phyloP scores from a whole-genome alignment of 1,284 basidiomycete genomes.

The Rhodotorula sp. region DNA sequence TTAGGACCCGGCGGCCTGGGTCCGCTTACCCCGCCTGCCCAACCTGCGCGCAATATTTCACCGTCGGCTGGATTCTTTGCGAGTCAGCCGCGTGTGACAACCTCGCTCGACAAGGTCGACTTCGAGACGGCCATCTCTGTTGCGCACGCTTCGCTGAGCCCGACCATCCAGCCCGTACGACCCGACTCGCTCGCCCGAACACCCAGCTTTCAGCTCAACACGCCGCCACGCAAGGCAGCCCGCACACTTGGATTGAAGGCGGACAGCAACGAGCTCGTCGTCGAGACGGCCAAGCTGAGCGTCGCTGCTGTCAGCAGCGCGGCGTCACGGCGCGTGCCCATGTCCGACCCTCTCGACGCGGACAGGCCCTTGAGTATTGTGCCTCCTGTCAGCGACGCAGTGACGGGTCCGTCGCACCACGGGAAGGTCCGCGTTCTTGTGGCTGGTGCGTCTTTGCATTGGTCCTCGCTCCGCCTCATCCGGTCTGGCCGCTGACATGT shows the following conservation, averaged over 20 bases:
- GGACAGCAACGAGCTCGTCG: constrained; percentile 10
- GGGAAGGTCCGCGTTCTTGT: constrained; percentile 20
- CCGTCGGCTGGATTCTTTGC: not conserved
- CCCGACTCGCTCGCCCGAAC: not conserved
- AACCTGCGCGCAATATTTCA: constrained; percentile 52
- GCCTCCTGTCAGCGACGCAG: too few relatives aligned
- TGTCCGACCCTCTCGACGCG: not conserved
- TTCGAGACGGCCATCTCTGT: constrained; percentile 10
- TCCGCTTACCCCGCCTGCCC: not conserved
- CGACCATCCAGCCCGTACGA: not conserved
- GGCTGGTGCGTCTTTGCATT: not conserved
- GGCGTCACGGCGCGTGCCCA: not conserved
- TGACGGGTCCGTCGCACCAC: too few relatives aligned
- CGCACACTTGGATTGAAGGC: constrained; percentile 52
- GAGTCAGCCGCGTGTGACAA: too few relatives aligned
- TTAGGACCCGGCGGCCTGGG: too few relatives aligned
- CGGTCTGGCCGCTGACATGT: not conserved
- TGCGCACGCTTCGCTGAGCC: too few relatives aligned
- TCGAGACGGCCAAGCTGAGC: constrained; percentile 54
- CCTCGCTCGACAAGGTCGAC: not conserved
- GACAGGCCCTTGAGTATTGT: too few relatives aligned
- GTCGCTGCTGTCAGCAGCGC: constrained; percentile 50
- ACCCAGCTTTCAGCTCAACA: not conserved
- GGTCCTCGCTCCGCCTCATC: not conserved
- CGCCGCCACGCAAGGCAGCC: not conserved